phyloP scores from a whole-genome alignment of 805 yeast genomes.

The Peterozyma xylosa region DNA sequence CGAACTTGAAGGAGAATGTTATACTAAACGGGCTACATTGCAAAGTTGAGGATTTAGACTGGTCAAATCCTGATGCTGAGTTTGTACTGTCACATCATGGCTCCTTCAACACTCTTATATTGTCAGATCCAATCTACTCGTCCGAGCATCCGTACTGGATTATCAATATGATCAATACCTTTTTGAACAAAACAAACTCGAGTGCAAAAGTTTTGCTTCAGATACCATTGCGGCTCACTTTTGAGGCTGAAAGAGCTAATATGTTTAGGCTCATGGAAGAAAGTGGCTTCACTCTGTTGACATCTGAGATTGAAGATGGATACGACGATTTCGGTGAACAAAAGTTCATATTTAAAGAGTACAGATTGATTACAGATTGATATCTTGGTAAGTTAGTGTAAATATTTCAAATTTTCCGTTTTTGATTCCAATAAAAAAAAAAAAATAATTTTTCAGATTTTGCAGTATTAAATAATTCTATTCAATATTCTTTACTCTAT shows the following conservation, averaged over 20 bases:
- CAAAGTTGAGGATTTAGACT: constrained; percentile 56
- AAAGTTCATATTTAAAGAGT: constrained; percentile 40
- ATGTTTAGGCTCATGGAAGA: constrained; percentile 49
- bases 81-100: constrained; percentile 12
- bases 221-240: constrained; percentile 66
- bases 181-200: constrained; percentile 24
- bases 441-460: too few species aligned
- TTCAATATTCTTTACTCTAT: too few species aligned
- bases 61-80: constrained; percentile 57
- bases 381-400: too few species aligned
- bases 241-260: constrained; percentile 52
- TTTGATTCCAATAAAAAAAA: too few species aligned
- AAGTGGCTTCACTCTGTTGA: constrained; percentile 17
- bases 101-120: constrained; percentile 51
- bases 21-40: constrained; percentile 36
- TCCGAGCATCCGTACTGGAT: constrained; percentile 74
- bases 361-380: neutral
- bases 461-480: too few species aligned
- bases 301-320: constrained; percentile 39
- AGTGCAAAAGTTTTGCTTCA: constrained; percentile 54
- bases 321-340: constrained; percentile 81
- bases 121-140: constrained; percentile 89
- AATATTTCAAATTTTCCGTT: too few species aligned
- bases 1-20: constrained; percentile 57
- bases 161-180: constrained; percentile 44